Conservation (phyloP, 345 rosid species). For the Mercurialis annua region DNA sequence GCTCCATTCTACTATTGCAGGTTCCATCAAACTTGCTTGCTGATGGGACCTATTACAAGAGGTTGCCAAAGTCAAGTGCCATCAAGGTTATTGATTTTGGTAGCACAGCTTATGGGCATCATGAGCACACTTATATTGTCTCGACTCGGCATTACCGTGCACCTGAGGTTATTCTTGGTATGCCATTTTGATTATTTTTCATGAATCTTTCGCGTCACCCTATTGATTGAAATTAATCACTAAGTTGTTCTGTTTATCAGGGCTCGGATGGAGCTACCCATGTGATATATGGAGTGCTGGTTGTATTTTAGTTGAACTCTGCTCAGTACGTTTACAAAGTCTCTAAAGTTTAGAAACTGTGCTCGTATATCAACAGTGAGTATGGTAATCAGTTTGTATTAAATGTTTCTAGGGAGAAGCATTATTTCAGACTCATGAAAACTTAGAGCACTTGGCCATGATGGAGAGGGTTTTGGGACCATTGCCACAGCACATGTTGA, state of each 20-base stretch:
- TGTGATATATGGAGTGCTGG: slow-evolving; percentile 77
- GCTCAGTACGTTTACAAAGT: slow-evolving; percentile 42
- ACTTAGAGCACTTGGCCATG: slow-evolving; percentile 71
- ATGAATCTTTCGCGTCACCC: background rate
- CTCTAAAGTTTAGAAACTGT: background rate
- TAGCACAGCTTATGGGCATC: slow-evolving; percentile 59
- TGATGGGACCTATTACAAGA: slow-evolving; percentile 42
- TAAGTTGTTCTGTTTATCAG: slow-evolving; percentile 34
- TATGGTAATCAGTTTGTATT: background rate
- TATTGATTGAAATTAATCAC: slow-evolving; percentile 6
- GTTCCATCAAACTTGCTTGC: slow-evolving; percentile 27
- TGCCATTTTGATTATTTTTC: slow-evolving; percentile 6
- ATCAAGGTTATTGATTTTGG: slow-evolving; percentile 79
- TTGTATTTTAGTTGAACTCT: slow-evolving; percentile 66
- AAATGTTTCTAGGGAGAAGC: slow-evolving; percentile 54
- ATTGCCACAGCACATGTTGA: slow-evolving; percentile 57
- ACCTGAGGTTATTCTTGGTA: slow-evolving; percentile 78
- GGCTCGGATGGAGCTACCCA: slow-evolving; percentile 67
- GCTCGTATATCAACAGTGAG: background rate
- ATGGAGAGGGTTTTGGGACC: slow-evolving; percentile 72
- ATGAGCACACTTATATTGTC: slow-evolving; percentile 55
- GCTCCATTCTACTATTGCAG: slow-evolving; percentile 25
- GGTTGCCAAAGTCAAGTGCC: slow-evolving; percentile 67
- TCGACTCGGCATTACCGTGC: slow-evolving; percentile 77
- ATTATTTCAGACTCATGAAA: slow-evolving; percentile 71